phyloP scores from a whole-genome alignment of 768 basidiomycete species.

The Exidia glandulosa region DNA sequence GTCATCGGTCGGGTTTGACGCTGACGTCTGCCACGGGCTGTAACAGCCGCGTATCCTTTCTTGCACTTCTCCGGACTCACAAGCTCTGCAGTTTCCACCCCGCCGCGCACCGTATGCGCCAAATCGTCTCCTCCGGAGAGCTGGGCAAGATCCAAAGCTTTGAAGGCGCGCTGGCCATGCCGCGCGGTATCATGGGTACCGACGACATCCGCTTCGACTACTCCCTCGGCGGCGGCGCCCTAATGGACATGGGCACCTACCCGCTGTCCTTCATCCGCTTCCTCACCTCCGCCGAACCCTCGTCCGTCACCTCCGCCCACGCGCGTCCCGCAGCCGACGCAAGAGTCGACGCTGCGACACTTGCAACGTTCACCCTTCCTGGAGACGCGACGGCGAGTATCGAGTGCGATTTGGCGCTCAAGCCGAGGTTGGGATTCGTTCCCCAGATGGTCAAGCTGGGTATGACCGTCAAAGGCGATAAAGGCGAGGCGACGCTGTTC shows the following conservation, averaged over 20 bases:
- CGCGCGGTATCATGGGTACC: not conserved
- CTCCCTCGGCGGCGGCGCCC: slow-evolving; percentile 15
- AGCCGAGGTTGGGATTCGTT: slow-evolving; percentile 21
- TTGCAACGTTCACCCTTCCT: slow-evolving; percentile 13
- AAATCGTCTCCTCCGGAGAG: slow-evolving; percentile 8
- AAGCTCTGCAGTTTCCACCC: slow-evolving; percentile 11
- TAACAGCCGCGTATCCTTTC: not conserved
- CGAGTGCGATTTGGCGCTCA: slow-evolving; percentile 22
- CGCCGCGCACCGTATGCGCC: slow-evolving; percentile 7
- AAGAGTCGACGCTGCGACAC: not conserved
- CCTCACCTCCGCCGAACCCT: not conserved
- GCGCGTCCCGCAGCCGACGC: not conserved
- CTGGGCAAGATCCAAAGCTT: slow-evolving; percentile 8
- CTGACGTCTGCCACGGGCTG: not conserved
- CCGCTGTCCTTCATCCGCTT: not conserved
- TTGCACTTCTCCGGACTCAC: not conserved
- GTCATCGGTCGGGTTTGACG: not conserved
- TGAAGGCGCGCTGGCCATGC: slow-evolving; percentile 3
- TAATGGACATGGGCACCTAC: slow-evolving; percentile 14
- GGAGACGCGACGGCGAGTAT: slow-evolving; percentile 19
- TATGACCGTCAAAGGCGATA: slow-evolving; percentile 31
- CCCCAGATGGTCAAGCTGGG: slow-evolving; percentile 26
- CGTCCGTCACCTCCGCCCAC: not conserved
- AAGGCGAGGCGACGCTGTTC: slow-evolving; percentile 28
- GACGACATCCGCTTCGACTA: slow-evolving; percentile 13